Conservation (phyloP, 768 basidiomycete species). For the Agrocybe chaxingu region DNA sequence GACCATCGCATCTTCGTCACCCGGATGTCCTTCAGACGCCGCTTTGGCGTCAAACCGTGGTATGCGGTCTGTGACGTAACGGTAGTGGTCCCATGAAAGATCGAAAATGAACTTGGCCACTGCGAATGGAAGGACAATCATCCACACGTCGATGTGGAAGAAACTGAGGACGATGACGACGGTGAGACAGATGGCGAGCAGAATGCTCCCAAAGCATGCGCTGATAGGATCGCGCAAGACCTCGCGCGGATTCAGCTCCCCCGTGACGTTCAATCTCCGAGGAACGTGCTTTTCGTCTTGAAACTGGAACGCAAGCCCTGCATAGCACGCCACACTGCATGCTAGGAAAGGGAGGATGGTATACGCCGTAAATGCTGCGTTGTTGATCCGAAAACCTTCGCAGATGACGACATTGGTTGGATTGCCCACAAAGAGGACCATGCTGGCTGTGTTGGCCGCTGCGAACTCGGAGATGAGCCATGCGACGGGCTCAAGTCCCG, state of each 20-base stretch:
- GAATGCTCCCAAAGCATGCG: constrained; percentile 66
- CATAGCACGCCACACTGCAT: constrained; percentile 58
- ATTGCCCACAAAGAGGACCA: constrained; percentile 81
- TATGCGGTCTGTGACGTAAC: constrained; percentile 24
- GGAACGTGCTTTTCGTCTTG: constrained; percentile 54
- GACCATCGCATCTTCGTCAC: constrained; percentile 22
- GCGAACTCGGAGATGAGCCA: constrained; percentile 79
- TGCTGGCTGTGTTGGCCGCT: constrained; percentile 75
- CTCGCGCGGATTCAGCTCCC: constrained; percentile 45
- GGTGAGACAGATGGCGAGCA: constrained; percentile 67
- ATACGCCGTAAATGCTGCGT: constrained; percentile 78
- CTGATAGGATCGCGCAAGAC: constrained; percentile 73
- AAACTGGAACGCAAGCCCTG: constrained; percentile 59
- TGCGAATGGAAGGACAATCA: constrained; percentile 81
- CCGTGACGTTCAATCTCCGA: constrained; percentile 31
- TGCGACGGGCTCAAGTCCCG: constrained; percentile 50
- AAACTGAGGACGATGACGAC: constrained; percentile 76
- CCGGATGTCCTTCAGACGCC: constrained; percentile 7
- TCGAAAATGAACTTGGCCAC: constrained; percentile 70
- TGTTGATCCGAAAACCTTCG: constrained; percentile 78
- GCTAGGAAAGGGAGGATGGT: constrained; percentile 79
- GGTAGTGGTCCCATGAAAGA: constrained; percentile 53
- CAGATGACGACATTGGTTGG: constrained; percentile 94
- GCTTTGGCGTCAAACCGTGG: constrained; percentile 10
- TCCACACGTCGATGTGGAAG: constrained; percentile 77